Percentiles rank a stretch among this genome's conserved stretches.
These are phyloP conservation scores for Senna tora DNA, from an alignment of 306 rosid species.

Conservation along the genomic window DNA sequence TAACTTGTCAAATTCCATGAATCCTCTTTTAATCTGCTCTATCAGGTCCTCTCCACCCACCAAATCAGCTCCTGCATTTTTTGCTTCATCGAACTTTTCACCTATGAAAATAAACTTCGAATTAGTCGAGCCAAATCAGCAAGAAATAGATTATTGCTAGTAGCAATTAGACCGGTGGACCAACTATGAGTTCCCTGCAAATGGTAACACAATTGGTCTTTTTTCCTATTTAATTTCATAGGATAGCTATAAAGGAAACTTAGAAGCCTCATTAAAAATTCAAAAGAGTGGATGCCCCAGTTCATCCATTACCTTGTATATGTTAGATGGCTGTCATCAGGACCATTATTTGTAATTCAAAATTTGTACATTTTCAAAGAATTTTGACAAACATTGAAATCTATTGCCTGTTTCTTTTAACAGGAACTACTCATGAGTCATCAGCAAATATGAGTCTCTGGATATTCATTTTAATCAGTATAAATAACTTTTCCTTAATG, in stretches of 20 bases:
- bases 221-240: slow-evolving; percentile 4
- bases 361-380: background rate
- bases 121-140: slow-evolving; percentile 33
- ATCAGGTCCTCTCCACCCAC: slow-evolving; percentile 99
- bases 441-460: background rate
- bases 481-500: background rate
- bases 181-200: background rate
- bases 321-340: background rate
- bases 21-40: slow-evolving; percentile 94
- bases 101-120: slow-evolving; percentile 51
- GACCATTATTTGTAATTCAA: background rate
- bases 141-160: slow-evolving; percentile 22
- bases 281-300: too few species aligned
- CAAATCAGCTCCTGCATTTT: slow-evolving; percentile 96
- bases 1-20: slow-evolving; percentile 95
- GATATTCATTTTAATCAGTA: background rate
- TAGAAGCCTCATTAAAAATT: slow-evolving; percentile 10
- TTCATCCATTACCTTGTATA: too few species aligned
- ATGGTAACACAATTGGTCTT: background rate
- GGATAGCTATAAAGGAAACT: background rate
- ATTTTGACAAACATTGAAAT: background rate
- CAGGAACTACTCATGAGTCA: slow-evolving; percentile 10
- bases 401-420: background rate
- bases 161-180: background rate
- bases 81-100: slow-evolving; percentile 88